Evolutionary conservation across 1,284 basidiomycete genomes (phyloP), one percentile per base, ranked within the genome.

Genomic region (Cutaneotrichosporon spelunceum): DNA sequence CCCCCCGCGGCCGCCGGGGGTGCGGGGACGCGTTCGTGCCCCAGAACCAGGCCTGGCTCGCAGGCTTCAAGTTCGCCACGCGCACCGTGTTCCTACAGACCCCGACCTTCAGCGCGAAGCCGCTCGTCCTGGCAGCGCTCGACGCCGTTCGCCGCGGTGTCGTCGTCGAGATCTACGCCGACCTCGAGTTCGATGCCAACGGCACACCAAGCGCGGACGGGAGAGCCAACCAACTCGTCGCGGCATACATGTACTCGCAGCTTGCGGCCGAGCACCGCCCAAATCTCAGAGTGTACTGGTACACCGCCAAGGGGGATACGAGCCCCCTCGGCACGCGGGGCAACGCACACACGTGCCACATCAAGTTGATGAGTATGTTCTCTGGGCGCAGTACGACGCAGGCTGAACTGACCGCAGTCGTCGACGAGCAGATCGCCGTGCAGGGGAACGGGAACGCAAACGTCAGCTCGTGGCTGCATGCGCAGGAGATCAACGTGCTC

Each of bases 401-500:
- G n/a, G n/a, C n/a, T n/a, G 21, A 21, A 14, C 50, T 59, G 16
- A 56, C 59, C 16, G 16, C 45, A 70, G 68, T 85, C 30, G 81
- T 88, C 62, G 88, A 90, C 70, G 84, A 83, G 57, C 78, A 81
- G 59, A 82, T 88, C 47, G 87, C 82, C 19, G 88, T 90, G 62
- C 68, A 70, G 57, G 72, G 73, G 5, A 75, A 75, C 60, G 73
- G 74, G n/a, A 75, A 76, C 59, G 53, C 54, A 16, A 86, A 87
- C 67, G 84, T 84, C 7, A 86, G 87, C 71, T 85, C 84, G 10
- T 89, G 88, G 87, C 88, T 83, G 79, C 88, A 90, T 76, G 86
- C 85, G 45, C 86, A 88, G 68, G 88, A 90, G 71, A 83, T 86
- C 70, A 89, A 90, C 70, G 80, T 89, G 57, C 83, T 90, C 80